These are phyloP conservation scores for Trichosporon faecale DNA, from an alignment of 1,284 basidiomycete genomes.

Conservation along the genomic window DNA sequence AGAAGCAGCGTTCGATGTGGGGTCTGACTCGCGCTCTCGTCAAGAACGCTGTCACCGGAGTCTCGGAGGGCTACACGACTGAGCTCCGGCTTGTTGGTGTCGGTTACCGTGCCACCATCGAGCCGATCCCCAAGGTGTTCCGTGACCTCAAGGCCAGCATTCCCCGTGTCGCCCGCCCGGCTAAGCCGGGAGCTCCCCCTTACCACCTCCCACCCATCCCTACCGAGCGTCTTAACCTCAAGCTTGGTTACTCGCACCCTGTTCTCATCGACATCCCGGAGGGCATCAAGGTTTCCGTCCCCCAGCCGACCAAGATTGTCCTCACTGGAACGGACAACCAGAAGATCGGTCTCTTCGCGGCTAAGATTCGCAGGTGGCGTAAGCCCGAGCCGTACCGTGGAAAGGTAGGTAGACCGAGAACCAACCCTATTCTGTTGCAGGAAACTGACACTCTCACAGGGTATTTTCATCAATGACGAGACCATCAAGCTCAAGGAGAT, in stretches of 20 bases:
- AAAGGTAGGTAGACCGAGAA: constrained; percentile 62
- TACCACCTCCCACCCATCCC: constrained; percentile 30
- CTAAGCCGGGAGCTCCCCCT: constrained; percentile 28
- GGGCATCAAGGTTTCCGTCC: constrained; percentile 63
- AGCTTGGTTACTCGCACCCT: constrained; percentile 86
- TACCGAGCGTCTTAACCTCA: constrained; percentile 65
- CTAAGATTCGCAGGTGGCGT: constrained; percentile 75
- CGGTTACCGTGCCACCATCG: constrained; percentile 84
- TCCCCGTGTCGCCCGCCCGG: constrained; percentile 22
- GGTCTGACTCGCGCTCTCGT: constrained; percentile 86
- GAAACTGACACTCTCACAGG: constrained; percentile 55
- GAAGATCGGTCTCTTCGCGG: constrained; percentile 79
- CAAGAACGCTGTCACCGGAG: constrained; percentile 83
- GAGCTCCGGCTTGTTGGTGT: constrained; percentile 89
- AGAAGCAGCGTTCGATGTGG: constrained; percentile 85
- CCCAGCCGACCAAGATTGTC: constrained; percentile 56
- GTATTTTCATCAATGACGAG: constrained; percentile 87
- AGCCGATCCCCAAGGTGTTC: constrained; percentile 66
- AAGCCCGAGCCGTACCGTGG: constrained; percentile 97
- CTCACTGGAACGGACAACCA: constrained; percentile 58
- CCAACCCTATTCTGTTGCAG: too few relatives aligned
- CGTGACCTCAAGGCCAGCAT: constrained; percentile 37
- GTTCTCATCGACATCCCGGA: constrained; percentile 77
- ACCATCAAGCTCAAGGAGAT: constrained; percentile 83
- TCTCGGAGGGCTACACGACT: constrained; percentile 79